Base-by-base conservation (phyloP, 2,329 filamentous ascomycete genomes). In the Penicillium decumbens region DNA sequence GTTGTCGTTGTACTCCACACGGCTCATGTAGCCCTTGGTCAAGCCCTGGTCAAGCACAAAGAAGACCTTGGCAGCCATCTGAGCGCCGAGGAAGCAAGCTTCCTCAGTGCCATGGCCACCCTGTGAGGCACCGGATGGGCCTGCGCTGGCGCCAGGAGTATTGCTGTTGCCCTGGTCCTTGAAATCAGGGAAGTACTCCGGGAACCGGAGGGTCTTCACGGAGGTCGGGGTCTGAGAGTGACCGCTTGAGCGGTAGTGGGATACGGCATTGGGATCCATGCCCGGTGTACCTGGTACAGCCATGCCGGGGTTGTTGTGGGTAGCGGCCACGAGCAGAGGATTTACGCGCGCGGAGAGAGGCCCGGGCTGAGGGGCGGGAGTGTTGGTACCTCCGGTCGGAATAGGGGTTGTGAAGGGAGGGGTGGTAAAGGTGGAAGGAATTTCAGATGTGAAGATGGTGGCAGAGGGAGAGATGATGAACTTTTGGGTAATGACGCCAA, bases 371-470 rank as follows among this genome's bases (percentile, higher is more conserved):
- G 61, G 57, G 41, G 74, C 63, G 2, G 88, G 89, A 0, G 93
- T 95, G 1, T 92, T 97, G 70, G 95, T 93, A 13, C 90, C 83
- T 29, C 92, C 92, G 0, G 92, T 97, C 18, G 89, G 91, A 9
- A 87, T 80, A 1, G 93, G 93, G 0, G 93, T 97, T 27, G 88
- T 90, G 66, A 96, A 82, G 72, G 93, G 80, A 1, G 93, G 93
- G 0, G 93, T 97, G 27, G 88, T 90, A 66, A 96, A 82, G 72
- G 93, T 92, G 7, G 90, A 96, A 6, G 93, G 93, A 32, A 97
- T 83, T 71, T 98, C 93, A 20, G 90, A 95, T 30, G 91, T 95
- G 77, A 97, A 97, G 64, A 97, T 97, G 37, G 91, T 96, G 43
- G 89, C 90, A 1, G 89, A 92, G 25, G 93, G 93, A 1, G 91